A percentile compares a stretch with the other conserved stretches of the same genome.
These are phyloP conservation scores for Cicer judaicum DNA, from an alignment of 306 rosid genomes.

Conservation along the genomic window DNA sequence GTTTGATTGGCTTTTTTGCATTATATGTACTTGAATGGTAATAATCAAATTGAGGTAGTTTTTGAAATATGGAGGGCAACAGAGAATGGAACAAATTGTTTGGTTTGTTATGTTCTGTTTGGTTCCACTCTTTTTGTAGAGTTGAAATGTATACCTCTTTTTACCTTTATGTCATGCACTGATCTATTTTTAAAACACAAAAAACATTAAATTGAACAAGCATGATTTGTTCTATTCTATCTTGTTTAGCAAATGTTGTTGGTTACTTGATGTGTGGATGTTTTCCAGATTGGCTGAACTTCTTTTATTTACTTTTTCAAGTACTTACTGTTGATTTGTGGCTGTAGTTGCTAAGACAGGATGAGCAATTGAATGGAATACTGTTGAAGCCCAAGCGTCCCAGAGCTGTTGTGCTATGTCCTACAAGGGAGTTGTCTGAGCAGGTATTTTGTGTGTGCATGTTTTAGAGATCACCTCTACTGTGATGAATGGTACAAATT, in stretches of 20 bases:
- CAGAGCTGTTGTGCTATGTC: conserved; percentile 84
- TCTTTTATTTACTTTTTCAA: not conserved
- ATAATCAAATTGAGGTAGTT: conserved; percentile 3
- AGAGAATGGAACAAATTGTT: conserved; percentile 1
- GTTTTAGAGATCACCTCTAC: conserved; percentile 17
- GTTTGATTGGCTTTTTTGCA: not conserved
- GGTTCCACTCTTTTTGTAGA: not conserved
- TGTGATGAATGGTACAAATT: conserved; percentile 37
- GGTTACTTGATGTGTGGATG: conserved; percentile 4
- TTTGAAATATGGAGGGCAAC: not conserved
- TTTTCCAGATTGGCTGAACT: conserved; percentile 18
- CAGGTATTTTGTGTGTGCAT: conserved; percentile 62
- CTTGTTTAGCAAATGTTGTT: not conserved
- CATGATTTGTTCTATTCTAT: not conserved
- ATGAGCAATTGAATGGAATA: conserved; percentile 73
- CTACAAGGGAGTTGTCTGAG: conserved; percentile 94
- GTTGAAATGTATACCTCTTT: not conserved
- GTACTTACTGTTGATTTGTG: conserved; percentile 35
- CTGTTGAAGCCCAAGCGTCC: conserved; percentile 88
- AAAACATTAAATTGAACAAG: not conserved
- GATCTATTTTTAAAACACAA: not conserved
- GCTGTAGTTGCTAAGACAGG: conserved; percentile 79
- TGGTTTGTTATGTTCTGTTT: not conserved
- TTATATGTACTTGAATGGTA: conserved; percentile 14
- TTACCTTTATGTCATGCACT: not conserved